Evolutionary conservation across 2,329 filamentous ascomycete species (phyloP).

Genomic region (Aphanoascus verrucosus): DNA sequence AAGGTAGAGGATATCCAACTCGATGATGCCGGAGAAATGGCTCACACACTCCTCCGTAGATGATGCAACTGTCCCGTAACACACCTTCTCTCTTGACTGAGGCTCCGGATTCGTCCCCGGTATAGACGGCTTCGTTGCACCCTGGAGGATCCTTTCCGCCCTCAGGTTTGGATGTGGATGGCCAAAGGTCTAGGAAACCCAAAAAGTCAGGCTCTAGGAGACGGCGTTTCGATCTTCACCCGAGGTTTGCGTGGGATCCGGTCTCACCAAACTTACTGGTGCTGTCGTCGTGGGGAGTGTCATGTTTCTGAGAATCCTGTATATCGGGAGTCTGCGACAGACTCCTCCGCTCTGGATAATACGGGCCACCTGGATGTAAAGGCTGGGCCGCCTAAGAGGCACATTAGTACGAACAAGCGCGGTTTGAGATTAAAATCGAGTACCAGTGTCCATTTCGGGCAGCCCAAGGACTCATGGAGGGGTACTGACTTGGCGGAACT

Average conservation of each 20-base stretch:
- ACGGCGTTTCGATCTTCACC: conserved; percentile 1
- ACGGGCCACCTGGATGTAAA: conserved; percentile 38
- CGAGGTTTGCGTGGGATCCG: not conserved
- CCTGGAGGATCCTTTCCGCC: not conserved
- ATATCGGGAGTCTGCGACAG: not conserved
- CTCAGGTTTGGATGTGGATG: not conserved
- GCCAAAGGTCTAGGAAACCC: not conserved
- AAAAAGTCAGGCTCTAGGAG: not conserved
- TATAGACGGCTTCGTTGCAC: not conserved
- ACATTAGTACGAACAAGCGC: conserved; percentile 28
- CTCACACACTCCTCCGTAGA: not conserved
- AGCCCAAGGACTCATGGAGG: conserved; percentile 31
- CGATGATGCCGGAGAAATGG: conserved; percentile 15
- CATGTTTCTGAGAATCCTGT: not conserved
- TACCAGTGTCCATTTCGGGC: conserved; percentile 28
- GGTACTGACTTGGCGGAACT: conserved; percentile 39
- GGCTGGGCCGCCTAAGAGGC: conserved; percentile 31
- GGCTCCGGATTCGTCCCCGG: not conserved
- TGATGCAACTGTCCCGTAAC: not conserved
- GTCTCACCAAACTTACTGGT: conserved; percentile 6
- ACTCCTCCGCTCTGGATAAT: conserved; percentile 30
- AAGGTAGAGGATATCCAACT: conserved; percentile 17
- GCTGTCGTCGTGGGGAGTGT: not conserved
- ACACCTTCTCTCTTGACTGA: not conserved
- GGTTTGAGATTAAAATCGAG: conserved; percentile 20